Base-by-base conservation (phyloP, 495 filamentous ascomycete genomes). In the Aspergillus campestris region DNA sequence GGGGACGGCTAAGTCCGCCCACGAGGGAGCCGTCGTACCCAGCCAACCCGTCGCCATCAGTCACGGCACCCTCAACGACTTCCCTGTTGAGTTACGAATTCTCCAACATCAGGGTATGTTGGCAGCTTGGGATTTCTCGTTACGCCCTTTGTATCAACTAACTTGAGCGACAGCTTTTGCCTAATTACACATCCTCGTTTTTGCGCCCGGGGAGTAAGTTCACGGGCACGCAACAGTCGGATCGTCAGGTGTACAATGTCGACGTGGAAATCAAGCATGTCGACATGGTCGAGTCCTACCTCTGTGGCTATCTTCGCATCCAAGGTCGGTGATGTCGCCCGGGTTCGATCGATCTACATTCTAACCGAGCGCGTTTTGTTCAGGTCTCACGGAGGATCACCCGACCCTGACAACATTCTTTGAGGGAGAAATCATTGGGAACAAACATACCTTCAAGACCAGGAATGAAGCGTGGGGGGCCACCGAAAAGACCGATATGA, bases 391-490 rank as follows among this genome's bases (percentile, higher is more conserved):
- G 2, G 83, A 92, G 60, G 88, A 96, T 64, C 89, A 97, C 62
- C 90, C 91, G 31, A 96, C 91, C 28, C 67, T 99, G 34, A 97
- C 89, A 2, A 99, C 94, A 3, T 99, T 94, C 60, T 99, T 99
- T 55, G 89, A 96, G 68, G 94, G 91, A 52, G 94, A 99, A 69
- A 94, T 99, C 34, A 96, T 99, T 51, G 94, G 94, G 27, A 82
- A 80, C 46, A 95, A 94, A 56, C 89, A 97, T 66, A 84, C 83
- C 11, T 99, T 99, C 67, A 77, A 84, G 47, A 99, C 94, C 35
- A 80, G 84, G 47, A 86, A 96, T 57, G 77, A 86, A 45, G 79
- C 79, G 56, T 99, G 94, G 94, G 91, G 91, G 34, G 89, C 87
- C 9, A 87, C 75, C 36, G 89, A 95, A 50, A 92, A 92, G 64